Base-by-base conservation (phyloP, 1,284 basidiomycete genomes). In the Rhizopogon parksii region DNA sequence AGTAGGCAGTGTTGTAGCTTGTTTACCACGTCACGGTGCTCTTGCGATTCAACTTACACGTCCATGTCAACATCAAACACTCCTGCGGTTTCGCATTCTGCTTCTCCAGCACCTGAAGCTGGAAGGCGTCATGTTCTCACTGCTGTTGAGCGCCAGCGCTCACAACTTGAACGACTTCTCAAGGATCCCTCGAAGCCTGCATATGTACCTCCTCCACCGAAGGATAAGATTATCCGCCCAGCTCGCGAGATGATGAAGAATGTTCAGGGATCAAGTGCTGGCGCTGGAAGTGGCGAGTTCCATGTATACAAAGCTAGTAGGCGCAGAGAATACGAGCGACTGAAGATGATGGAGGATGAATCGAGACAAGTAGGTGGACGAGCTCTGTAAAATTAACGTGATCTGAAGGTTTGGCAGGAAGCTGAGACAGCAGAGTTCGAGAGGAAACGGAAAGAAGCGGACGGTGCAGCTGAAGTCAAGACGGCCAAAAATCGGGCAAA, bases 221-320 rank as follows among this genome's bases (percentile, higher is more conserved):
- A 85, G 65, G 85, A 93, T 57, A 91, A 91, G 70, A 77, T 75
- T 0, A 76, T 95, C 35, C 75, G 91, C 25, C 74, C 91, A 0
- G 75, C 91, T 5, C 76, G 88, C 46, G 95, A 97, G 68, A 95
- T 95, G 88, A 95, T 99, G 88, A 97, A 96, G 79, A 98, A 95
- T 59, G 93, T 97, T 2, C 91, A 95, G 66, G 94, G 94, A 1
- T 93, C 89, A 7, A 91, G 88, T 68, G 91, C 92, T 2, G 94
- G 89, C 50, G 91, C 94, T 14, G 94, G 94, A 43, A 93, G 88
- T 57, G 93, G 93, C 46, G 94, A 96, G 69, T 96, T 96, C 61
- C 96, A 99, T 65, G 96, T 99, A 3, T 99, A 99, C 76, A 99
- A 99, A 68, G 94, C 96, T 40, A 84, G 86, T 57, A 74, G 96